Evolutionary conservation across 1,139 yeast genomes (phyloP).

Genomic region (Taiozyma sp.): DNA sequence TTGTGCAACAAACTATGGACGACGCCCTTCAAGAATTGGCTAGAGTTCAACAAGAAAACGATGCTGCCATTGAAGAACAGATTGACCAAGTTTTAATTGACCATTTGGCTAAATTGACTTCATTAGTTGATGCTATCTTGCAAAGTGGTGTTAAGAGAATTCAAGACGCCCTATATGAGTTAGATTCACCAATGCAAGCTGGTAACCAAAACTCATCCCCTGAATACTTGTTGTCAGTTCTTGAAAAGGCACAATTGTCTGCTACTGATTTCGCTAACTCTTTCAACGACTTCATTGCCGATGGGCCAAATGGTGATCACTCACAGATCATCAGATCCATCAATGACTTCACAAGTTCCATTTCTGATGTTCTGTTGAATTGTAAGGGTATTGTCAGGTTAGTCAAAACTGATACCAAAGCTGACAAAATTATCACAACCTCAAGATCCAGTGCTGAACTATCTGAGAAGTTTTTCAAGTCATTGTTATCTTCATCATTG

Average conservation of each 20-base stretch:
- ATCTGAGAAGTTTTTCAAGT: conserved; percentile 57
- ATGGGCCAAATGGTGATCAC: conserved; percentile 70
- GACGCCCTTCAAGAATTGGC: conserved; percentile 60
- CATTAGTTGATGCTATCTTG: conserved; percentile 68
- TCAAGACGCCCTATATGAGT: conserved; percentile 68
- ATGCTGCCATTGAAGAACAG: conserved; percentile 51
- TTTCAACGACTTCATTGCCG: conserved; percentile 73
- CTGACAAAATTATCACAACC: conserved; percentile 42
- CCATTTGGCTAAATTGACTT: conserved; percentile 45
- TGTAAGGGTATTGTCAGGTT: conserved; percentile 64
- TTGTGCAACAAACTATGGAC: conserved; percentile 75
- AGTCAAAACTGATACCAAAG: conserved; percentile 43
- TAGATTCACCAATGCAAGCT: conserved; percentile 77
- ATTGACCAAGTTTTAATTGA: conserved; percentile 48
- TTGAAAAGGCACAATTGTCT: conserved; percentile 65
- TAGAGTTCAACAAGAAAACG: conserved; percentile 48
- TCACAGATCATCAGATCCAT: conserved; percentile 61
- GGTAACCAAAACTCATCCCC: conserved; percentile 80
- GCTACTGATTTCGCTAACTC: conserved; percentile 81
- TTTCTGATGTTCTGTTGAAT: conserved; percentile 62
- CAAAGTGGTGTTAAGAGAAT: conserved; percentile 64
- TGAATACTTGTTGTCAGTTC: conserved; percentile 59
- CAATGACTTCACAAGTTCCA: conserved; percentile 58
- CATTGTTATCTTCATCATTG: conserved; percentile 50
- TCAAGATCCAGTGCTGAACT: conserved; percentile 57